These are phyloP conservation scores for Leishmania tarentolae DNA, from an alignment of 208 protist genomes.

Conservation along the genomic window DNA sequence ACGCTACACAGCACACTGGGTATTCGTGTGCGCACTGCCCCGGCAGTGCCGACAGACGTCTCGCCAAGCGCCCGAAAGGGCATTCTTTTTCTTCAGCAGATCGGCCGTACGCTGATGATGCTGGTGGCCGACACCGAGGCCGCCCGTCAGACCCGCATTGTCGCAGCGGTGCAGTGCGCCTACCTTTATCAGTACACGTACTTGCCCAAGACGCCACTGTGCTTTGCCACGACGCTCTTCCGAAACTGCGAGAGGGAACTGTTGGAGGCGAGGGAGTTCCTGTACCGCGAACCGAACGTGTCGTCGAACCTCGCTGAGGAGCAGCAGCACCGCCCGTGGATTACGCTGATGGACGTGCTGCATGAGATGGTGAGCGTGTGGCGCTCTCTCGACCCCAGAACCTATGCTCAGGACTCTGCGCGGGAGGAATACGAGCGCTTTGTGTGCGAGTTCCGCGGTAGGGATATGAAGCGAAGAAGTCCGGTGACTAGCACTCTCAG, in stretches of 20 bases:
- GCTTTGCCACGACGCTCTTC: conserved; percentile 52
- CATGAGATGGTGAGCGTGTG: conserved; percentile 67
- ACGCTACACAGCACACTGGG: conserved; percentile 57
- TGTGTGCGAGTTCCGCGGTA: conserved; percentile 31
- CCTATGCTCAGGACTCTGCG: conserved; percentile 28
- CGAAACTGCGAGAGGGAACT: conserved; percentile 34
- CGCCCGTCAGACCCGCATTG: conserved; percentile 52
- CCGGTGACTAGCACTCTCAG: background rate
- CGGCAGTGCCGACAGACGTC: conserved; percentile 13
- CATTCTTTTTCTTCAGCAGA: conserved; percentile 40
- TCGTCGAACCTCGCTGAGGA: conserved; percentile 44
- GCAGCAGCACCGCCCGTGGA: conserved; percentile 55
- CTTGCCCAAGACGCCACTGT: conserved; percentile 60
- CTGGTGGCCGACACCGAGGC: conserved; percentile 55
- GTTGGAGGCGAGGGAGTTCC: conserved; percentile 33
- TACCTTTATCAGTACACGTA: conserved; percentile 83
- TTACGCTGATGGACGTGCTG: conserved; percentile 72
- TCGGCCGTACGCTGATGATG: conserved; percentile 58
- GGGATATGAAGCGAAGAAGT: background rate
- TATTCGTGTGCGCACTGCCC: conserved; percentile 37
- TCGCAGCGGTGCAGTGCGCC: conserved; percentile 63
- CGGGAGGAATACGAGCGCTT: conserved; percentile 44
- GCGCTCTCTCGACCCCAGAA: conserved; percentile 37
- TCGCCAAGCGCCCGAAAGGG: conserved; percentile 15
- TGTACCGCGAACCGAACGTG: conserved; percentile 37